Percentiles rank a stretch among this genome's conserved stretches.
Evolutionary conservation across 345 rosid genomes (phyloP).

Genomic region (Eutrema yunnanense): DNA sequence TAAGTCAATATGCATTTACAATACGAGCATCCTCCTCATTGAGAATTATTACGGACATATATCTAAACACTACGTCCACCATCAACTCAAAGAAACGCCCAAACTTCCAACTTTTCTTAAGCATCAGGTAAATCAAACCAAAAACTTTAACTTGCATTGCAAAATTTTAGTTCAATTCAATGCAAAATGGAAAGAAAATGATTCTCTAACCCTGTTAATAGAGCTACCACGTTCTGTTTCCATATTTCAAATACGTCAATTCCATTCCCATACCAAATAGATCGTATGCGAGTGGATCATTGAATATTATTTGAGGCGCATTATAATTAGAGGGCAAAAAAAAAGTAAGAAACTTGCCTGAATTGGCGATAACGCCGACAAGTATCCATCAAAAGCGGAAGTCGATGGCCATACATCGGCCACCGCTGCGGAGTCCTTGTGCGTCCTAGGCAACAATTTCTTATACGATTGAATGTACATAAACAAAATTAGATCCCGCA

Average conservation of each 20-base stretch:
- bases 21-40: neutral
- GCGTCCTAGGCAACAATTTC: constrained; percentile 81
- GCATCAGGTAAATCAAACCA: neutral
- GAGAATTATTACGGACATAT: neutral
- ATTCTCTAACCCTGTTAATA: neutral
- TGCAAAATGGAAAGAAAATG: neutral
- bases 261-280: constrained; percentile 3
- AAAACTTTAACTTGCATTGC: neutral
- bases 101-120: neutral
- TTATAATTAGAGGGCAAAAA: neutral
- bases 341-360: constrained; percentile 48
- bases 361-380: constrained; percentile 94
- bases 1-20: neutral
- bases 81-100: neutral
- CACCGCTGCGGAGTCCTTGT: constrained; percentile 88
- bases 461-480: constrained; percentile 93
- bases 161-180: neutral
- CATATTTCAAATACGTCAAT: neutral
- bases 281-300: neutral
- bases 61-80: neutral
- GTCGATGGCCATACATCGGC: constrained; percentile 99
- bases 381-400: constrained; percentile 93
- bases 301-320: neutral
- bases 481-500: constrained; percentile 75
- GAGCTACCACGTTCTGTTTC: neutral